Percentiles rank a stretch among this genome's conserved stretches.
Conservation (phyloP, 192 early-diverging fungal genomes). For the Podila clonocystis region DNA sequence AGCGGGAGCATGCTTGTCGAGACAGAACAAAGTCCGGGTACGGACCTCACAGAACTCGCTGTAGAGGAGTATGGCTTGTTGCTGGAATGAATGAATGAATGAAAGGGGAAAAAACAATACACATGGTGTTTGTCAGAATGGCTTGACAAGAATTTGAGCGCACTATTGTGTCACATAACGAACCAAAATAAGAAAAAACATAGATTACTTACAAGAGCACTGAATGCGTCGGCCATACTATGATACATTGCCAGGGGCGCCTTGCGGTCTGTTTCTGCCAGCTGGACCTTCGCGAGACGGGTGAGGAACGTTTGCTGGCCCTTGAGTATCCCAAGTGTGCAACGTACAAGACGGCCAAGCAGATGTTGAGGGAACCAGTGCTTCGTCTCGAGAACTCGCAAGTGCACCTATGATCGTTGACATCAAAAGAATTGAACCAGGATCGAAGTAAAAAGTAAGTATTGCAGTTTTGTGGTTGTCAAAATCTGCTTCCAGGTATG, state of each 20-base stretch:
- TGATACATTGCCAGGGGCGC: slow-evolving; percentile 13
- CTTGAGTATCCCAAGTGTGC: slow-evolving; percentile 8
- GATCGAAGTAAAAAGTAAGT: neutral
- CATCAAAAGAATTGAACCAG: neutral
- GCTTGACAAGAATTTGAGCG: neutral
- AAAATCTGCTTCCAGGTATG: neutral
- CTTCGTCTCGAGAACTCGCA: slow-evolving; percentile 20
- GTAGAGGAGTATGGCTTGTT: slow-evolving; percentile 10
- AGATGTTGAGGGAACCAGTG: slow-evolving; percentile 25
- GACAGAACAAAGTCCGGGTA: slow-evolving; percentile 16
- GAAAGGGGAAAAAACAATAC: neutral
- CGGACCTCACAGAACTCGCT: slow-evolving; percentile 29
- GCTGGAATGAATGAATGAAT: neutral
- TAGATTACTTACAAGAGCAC: slow-evolving; percentile 9
- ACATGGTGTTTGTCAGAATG: neutral
- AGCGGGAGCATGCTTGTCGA: slow-evolving; percentile 9
- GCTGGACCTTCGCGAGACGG: neutral
- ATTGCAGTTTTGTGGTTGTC: neutral
- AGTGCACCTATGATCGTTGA: slow-evolving; percentile 13
- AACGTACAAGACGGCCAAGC: slow-evolving; percentile 8
- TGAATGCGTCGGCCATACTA: slow-evolving; percentile 12
- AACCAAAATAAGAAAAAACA: neutral
- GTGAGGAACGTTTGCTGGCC: slow-evolving; percentile 18
- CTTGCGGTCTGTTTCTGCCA: neutral
- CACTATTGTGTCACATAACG: no score